Evolutionary conservation across 2,329 filamentous ascomycete genomes (phyloP), one percentile per base, ranked within the genome.

Genomic region (Botryotinia convoluta): DNA sequence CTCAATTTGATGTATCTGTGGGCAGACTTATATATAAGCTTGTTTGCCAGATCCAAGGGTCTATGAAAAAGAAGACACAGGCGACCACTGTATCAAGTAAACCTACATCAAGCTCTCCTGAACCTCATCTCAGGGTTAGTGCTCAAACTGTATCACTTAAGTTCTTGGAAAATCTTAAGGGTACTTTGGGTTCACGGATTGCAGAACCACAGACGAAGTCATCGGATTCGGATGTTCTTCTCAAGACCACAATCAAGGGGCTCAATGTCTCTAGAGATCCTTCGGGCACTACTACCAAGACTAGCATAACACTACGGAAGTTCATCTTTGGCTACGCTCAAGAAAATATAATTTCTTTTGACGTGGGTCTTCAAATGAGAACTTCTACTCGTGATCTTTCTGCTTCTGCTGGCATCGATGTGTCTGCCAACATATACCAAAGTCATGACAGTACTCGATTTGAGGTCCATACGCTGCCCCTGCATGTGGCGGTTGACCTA

Each of bases 401-500:
- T 74, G 85, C 88, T 1, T 84, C 87, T 1, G 83, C 85, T 9
- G 89, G 89, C 1, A 84, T 88, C 35, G 90, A 92, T 77, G 78
- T 92, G 16, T 87, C 86, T 1, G 79, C 90, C 59, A 87, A 86
- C 73, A 81, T 90, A 39, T 79, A 83, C 0, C 85, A 87, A 76
- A 82, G 84, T 3, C 75, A 82, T 1, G 83, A 84, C 1, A 82
- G 81, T 8, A 86, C 83, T 22, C 84, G 84, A 73, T 87, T 92
- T 26, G 89, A 92, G 45, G 81, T 97, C 22, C 88, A 90, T 70
- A 97, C 94, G 0, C 85, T 97, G 16, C 94, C 95, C 9, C 82
- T 98, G 2, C 89, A 91, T 74, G 81, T 97, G 16, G 88, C 90
- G 73, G 83, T 98, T 59, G 93, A 98, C 79, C 84, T 98, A 26